Evolutionary conservation across 1,284 basidiomycete species (phyloP), one percentile per base, ranked within the genome.

Genomic region (Apiotrichum sp.): DNA sequence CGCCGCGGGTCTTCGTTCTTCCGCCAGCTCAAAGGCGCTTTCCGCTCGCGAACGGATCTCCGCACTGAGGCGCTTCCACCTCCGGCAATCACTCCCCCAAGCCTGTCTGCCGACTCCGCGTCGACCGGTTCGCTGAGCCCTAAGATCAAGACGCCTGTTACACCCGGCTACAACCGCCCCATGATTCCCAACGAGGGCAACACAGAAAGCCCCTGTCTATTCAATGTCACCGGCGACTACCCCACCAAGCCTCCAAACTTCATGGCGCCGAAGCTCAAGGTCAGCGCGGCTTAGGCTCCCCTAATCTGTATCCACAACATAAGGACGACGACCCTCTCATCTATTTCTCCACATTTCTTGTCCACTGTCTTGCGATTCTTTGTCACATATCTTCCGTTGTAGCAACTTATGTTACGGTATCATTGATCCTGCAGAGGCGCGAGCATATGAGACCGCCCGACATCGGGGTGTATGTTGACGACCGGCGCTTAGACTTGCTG

Each of bases 131-230:
- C 36, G 36, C 9, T 14, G 6, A n/a, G 14, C 6, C n/a, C n/a
- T 31, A 41, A 3, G 35, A 4, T 14, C 11, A 7, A 7, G 14
- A 7, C 3, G 9, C 2, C 4, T 22, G 3, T 35, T 9, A 50
- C 50, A 4, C 53, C 53, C 9, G 16, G 42, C 4, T 62, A 62
- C 56, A n/a, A 36, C 22, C 57, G 61, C 14, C 61, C 61, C 11
- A 14, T 32, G 0, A 44, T 62, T 40, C 35, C 48, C 41, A 59
- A 62, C 55, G 61, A 62, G 53, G 58, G 61, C 32, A 50, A 62
- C 58, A 62, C 61, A 4, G 61, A 62, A 41, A 56, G 53, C 44
- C 61, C 61, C 2, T 62, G 61, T 40, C 55, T 56, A 38, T 62
- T 51, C 53, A 62, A 59, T 43, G 53, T 62, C n/a, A 59, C 61